These are phyloP conservation scores for Hortiboletus campestris DNA, from an alignment of 768 basidiomycete genomes.

Conservation along the genomic window DNA sequence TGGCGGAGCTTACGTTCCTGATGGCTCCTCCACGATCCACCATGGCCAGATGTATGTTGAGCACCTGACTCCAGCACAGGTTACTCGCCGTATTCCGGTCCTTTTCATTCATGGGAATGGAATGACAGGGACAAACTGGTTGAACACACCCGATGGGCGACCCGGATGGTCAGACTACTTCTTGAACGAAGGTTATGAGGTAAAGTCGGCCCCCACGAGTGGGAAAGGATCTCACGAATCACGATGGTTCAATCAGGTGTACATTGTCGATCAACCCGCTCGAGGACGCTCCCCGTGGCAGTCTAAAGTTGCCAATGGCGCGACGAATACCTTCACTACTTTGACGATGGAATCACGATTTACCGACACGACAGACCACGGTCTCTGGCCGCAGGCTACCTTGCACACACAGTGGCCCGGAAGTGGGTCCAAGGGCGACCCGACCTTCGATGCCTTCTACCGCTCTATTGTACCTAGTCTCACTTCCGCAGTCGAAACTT, in stretches of 20 bases:
- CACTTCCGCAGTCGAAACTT: conserved; percentile 33
- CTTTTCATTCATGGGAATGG: conserved; percentile 50
- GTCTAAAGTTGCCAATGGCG: conserved; percentile 37
- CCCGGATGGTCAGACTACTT: conserved; percentile 60
- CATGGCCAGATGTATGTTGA: conserved; percentile 54
- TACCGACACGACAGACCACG: conserved; percentile 39
- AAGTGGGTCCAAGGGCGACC: conserved; percentile 45
- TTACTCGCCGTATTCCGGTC: conserved; percentile 40
- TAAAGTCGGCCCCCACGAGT: conserved; percentile 12
- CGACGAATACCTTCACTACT: conserved; percentile 30
- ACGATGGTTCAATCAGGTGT: conserved; percentile 30
- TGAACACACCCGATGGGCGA: conserved; percentile 54
- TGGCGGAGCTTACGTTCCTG: conserved; percentile 40
- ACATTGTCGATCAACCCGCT: conserved; percentile 46
- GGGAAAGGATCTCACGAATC: not conserved
- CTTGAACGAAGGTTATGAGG: conserved; percentile 49
- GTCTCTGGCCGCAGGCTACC: conserved; percentile 45
- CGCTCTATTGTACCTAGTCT: conserved; percentile 42
- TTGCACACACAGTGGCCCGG: conserved; percentile 55
- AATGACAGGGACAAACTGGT: conserved; percentile 52
- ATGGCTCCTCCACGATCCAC: conserved; percentile 37
- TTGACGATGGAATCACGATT: conserved; percentile 40
- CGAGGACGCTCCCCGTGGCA: conserved; percentile 48
- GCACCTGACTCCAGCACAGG: conserved; percentile 41
- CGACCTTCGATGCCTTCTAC: conserved; percentile 45